A percentile compares a stretch with the other conserved stretches of the same genome.
These are phyloP conservation scores for Podila minutissima DNA, from an alignment of 192 early-diverging fungal species.

Conservation along the genomic window DNA sequence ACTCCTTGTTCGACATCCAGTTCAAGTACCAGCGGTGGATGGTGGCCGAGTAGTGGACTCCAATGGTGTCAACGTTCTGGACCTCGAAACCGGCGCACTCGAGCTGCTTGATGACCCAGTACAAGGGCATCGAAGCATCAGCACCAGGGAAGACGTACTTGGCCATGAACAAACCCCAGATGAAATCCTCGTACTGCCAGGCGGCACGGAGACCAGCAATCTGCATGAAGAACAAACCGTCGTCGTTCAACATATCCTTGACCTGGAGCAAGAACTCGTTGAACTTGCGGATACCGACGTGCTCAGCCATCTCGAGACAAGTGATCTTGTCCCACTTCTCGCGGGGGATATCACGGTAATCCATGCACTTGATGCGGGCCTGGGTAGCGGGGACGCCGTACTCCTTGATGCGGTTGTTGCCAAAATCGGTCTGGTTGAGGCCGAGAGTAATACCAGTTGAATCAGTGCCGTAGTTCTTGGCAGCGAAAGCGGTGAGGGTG, in stretches of 20 bases:
- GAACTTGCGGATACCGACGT: conserved; percentile 96
- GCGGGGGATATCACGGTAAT: conserved; percentile 97
- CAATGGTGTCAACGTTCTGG: conserved; percentile 87
- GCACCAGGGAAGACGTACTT: conserved; percentile 99
- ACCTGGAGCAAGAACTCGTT: conserved; percentile 91
- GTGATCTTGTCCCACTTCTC: conserved; percentile 97
- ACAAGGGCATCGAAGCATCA: conserved; percentile 95
- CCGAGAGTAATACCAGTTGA: conserved; percentile 95
- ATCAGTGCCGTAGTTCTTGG: conserved; percentile 88
- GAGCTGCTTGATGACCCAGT: conserved; percentile 95
- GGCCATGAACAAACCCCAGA: conserved; percentile 97
- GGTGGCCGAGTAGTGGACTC: conserved; percentile 97
- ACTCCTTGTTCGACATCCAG: conserved; percentile 95
- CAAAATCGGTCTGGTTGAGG: conserved; percentile 91
- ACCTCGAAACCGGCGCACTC: conserved; percentile 97
- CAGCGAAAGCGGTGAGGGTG: conserved; percentile 87
- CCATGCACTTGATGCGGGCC: conserved; percentile 90
- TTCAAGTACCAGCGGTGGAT: conserved; percentile 97
- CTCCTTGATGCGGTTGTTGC: conserved; percentile 82
- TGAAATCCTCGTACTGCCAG: conserved; percentile 73
- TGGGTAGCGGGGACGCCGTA: conserved; percentile 78
- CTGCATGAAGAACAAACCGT: conserved; percentile 98
- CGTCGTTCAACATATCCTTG: conserved; percentile 94
- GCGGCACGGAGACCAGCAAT: conserved; percentile 91
- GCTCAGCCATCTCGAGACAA: conserved; percentile 99